Evolutionary conservation across 192 early-diverging fungal genomes (phyloP), one percentile per base, ranked within the genome.

Genomic region (Linnemannia schmuckeri): DNA sequence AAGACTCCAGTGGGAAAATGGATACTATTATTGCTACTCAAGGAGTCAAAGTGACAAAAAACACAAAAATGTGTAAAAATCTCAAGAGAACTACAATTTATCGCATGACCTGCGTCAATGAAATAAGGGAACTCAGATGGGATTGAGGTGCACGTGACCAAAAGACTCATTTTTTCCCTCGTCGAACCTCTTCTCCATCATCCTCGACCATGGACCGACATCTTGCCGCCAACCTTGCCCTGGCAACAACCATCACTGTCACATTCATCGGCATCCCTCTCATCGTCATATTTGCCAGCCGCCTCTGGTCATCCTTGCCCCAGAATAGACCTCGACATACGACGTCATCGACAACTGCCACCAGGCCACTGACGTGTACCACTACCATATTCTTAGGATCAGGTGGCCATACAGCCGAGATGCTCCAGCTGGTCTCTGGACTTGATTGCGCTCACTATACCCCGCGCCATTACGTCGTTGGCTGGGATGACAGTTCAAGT

Each of bases 351-450:
- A 63, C 44, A 17, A 70, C 12, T 10, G 54, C 40, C 17, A 10
- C 37, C 22, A 30, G 33, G 38, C 24, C 70, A 6, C 9, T 6
- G 37, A 54, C 55, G n/a, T 76, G 83, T 35, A 74, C 54, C n/a
- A 54, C 52, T 63, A 78, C 63, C 22, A 80, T 85, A 27, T 82
- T 81, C 69, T 55, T 79, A 17, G 77, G 75, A 2, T 85, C 87
- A 88, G 97, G 98, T 49, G 98, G 98, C 17, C 98, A 99, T 84
- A 98, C 98, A 0, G 90, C 94, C 8, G 98, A 99, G 86, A 98
- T 99, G 97, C 72, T 95, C 15, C 92, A 94, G 75, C 82, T 99
- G 20, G 69, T 97, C 0, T 80, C 90, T 7, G 89, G 91, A 15
- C 82, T 98, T 1, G 92, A 95, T 63, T 17, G 70, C 30, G 46